Evolutionary conservation across 139 green algal genomes (phyloP).

Genomic region (Coelastrella sp.): DNA sequence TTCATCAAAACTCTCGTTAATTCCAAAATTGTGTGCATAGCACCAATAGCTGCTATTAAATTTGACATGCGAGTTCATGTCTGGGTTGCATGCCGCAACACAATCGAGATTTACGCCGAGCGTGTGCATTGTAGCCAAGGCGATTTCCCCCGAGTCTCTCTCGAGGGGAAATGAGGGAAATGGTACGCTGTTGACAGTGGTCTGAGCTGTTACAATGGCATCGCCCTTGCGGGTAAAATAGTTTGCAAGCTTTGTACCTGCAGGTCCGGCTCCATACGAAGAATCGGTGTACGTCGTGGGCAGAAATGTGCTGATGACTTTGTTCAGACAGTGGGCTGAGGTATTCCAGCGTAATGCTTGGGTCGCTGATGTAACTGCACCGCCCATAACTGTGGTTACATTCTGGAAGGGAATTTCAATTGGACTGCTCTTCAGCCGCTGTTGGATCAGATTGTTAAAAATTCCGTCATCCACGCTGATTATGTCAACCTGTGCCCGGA

Average conservation of each 20-base stretch:
- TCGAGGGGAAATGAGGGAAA: slow-evolving; percentile 17
- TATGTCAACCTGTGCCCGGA: neutral
- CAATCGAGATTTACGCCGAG: neutral
- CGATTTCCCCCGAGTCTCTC: neutral
- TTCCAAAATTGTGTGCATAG: neutral
- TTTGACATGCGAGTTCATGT: neutral
- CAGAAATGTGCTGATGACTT: neutral
- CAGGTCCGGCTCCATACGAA: neutral
- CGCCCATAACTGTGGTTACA: slow-evolving; percentile 7
- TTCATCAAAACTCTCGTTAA: neutral
- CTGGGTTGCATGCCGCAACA: neutral
- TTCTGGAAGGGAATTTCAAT: slow-evolving; percentile 30
- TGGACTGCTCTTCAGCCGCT: neutral
- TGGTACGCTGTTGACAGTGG: neutral
- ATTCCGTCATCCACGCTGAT: neutral
- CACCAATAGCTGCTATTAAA: slow-evolving; percentile 1
- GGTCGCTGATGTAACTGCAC: neutral
- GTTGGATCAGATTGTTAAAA: slow-evolving; percentile 5
- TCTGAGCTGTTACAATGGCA: neutral
- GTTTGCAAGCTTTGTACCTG: neutral
- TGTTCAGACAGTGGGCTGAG: slow-evolving; percentile 1
- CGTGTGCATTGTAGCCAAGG: neutral
- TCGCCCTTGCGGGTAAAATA: slow-evolving; percentile 21
- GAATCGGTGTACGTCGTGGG: neutral
- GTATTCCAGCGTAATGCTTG: slow-evolving; percentile 17